Percentiles rank a stretch among this genome's conserved stretches.
Evolutionary conservation across 352 stramenopile genomes (phyloP).

Genomic region (Phytopythium boreale): DNA sequence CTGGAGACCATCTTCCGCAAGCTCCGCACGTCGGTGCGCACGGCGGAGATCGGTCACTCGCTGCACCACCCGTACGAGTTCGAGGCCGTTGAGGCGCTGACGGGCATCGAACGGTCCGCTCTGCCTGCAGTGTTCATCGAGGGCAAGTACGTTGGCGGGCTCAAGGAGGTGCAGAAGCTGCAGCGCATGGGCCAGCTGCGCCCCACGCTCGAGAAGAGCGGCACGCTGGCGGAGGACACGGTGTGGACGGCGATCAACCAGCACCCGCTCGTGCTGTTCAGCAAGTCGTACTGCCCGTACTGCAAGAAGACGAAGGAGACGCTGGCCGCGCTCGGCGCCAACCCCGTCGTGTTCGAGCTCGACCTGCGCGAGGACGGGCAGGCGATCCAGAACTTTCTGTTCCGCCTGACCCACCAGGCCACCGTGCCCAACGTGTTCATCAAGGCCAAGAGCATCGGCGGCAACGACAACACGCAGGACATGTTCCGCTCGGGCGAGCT

Average conservation of each 20-base stretch:
- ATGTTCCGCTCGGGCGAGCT: constrained; percentile 88
- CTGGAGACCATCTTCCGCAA: constrained; percentile 84
- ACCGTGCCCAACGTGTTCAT: constrained; percentile 99
- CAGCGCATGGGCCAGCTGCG: constrained; percentile 77
- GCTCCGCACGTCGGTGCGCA: constrained; percentile 54
- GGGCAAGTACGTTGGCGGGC: constrained; percentile 91
- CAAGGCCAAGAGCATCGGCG: constrained; percentile 93
- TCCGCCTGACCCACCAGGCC: constrained; percentile 90
- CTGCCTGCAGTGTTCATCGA: constrained; percentile 97
- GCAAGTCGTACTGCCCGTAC: constrained; percentile 86
- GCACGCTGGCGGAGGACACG: constrained; percentile 67
- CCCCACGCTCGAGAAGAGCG: constrained; percentile 79
- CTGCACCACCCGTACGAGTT: constrained; percentile 62
- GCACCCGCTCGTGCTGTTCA: constrained; percentile 75
- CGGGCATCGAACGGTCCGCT: constrained; percentile 70
- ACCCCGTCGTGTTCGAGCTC: constrained; percentile 71
- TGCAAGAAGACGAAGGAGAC: constrained; percentile 85
- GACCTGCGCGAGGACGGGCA: constrained; percentile 84
- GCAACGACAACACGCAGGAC: constrained; percentile 92
- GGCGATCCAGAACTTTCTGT: constrained; percentile 91
- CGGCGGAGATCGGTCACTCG: constrained; percentile 56
- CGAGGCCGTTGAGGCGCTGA: constrained; percentile 83
- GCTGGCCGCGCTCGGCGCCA: constrained; percentile 52
- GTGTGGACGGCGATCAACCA: constrained; percentile 71
- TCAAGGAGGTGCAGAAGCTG: constrained; percentile 91